phyloP scores from a whole-genome alignment of 805 yeast genomes.

The Suhomyces vadensis region DNA sequence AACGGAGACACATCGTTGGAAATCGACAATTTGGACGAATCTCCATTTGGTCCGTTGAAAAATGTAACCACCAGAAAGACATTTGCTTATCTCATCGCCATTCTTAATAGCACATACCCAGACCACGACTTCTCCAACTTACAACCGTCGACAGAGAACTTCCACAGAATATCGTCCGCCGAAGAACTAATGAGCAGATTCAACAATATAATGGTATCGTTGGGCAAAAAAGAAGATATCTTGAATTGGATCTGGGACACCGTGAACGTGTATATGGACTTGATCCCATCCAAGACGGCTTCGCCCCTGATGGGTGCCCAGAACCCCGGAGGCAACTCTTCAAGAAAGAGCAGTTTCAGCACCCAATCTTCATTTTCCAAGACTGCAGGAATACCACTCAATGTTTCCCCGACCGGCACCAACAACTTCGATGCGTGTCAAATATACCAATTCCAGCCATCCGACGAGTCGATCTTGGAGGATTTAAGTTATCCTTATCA shows the following conservation, averaged over 20 bases:
- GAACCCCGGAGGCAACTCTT: constrained; percentile 14
- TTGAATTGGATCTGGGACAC: constrained; percentile 84
- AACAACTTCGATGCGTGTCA: constrained; percentile 47
- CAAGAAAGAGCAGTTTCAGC: constrained; percentile 30
- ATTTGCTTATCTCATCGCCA: constrained; percentile 88
- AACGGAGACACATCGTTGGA: constrained; percentile 19
- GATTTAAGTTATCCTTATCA: constrained; percentile 52
- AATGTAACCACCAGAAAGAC: constrained; percentile 83
- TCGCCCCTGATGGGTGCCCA: constrained; percentile 24
- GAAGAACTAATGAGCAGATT: constrained; percentile 63
- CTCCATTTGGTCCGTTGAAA: constrained; percentile 92
- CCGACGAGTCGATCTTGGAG: constrained; percentile 60
- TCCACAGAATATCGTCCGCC: constrained; percentile 34
- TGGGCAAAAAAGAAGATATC: constrained; percentile 43
- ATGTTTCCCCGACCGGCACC: constrained; percentile 17
- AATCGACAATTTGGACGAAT: constrained; percentile 31
- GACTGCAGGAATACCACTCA: constrained; percentile 2
- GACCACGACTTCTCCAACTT: constrained; percentile 91
- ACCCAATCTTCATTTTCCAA: constrained; percentile 10
- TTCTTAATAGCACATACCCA: constrained; percentile 88
- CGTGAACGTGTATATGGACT: constrained; percentile 77
- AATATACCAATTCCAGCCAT: constrained; percentile 63
- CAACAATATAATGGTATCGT: constrained; percentile 67
- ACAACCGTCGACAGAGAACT: constrained; percentile 71
- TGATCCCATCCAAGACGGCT: constrained; percentile 38